Evolutionary conservation across 768 basidiomycete genomes (phyloP).

Genomic region (Podaxis sp.): DNA sequence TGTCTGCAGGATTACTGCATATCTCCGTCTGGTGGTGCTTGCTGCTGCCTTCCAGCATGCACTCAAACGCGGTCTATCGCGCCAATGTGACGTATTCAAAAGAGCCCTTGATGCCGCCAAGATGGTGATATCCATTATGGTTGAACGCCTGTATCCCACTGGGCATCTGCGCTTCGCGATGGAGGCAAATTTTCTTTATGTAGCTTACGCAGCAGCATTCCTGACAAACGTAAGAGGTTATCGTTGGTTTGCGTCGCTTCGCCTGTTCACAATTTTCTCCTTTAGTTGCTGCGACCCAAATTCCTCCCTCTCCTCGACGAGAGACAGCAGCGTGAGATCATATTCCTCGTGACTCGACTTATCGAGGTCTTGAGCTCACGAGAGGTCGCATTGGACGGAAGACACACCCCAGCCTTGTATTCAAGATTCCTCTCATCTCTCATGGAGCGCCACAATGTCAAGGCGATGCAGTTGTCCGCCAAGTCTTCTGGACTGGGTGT

Average conservation of each 20-base stretch:
- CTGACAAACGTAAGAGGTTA: constrained; percentile 50
- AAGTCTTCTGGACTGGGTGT: background rate
- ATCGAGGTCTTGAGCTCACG: constrained; percentile 47
- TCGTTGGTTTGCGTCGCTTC: background rate
- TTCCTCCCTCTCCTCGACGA: constrained; percentile 42
- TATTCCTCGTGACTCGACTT: constrained; percentile 40
- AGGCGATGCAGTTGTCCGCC: background rate
- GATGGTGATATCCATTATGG: constrained; percentile 53
- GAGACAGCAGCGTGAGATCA: constrained; percentile 39
- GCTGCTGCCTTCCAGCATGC: constrained; percentile 54
- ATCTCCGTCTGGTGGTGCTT: constrained; percentile 57
- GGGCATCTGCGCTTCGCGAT: constrained; percentile 57
- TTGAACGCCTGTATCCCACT: constrained; percentile 51
- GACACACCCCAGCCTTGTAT: constrained; percentile 58
- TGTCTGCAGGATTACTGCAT: constrained; percentile 46
- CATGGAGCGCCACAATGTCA: constrained; percentile 26
- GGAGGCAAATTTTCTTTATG: constrained; percentile 49
- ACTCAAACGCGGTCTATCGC: constrained; percentile 37
- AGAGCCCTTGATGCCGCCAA: constrained; percentile 56
- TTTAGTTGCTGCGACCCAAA: constrained; percentile 51
- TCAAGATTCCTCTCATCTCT: constrained; percentile 54
- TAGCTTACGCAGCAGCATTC: constrained; percentile 61
- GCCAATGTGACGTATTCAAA: constrained; percentile 41
- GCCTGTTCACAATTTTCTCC: background rate
- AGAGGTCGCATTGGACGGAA: constrained; percentile 53